Conservation (phyloP, 768 basidiomycete species). For the Steccherinum ochraceum region DNA sequence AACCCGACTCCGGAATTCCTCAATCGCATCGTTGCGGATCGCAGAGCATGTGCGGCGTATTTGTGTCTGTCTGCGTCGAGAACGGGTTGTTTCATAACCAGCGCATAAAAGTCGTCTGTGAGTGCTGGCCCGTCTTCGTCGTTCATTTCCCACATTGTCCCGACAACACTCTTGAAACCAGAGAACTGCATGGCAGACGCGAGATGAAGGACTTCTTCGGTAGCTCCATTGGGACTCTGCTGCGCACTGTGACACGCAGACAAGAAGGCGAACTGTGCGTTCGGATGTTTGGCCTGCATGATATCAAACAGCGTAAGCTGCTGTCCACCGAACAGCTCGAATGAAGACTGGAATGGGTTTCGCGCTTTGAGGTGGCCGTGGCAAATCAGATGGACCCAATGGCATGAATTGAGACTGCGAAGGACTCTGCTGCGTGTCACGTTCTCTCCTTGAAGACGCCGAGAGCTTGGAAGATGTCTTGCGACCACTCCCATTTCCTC, state of each 20-base stretch:
- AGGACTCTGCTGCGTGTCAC: slow-evolving; percentile 9
- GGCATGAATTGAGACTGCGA: slow-evolving; percentile 1
- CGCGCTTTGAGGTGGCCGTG: slow-evolving; percentile 18
- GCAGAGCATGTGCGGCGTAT: slow-evolving; percentile 3
- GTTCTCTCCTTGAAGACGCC: not conserved
- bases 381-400: slow-evolving; percentile 24
- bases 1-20: not conserved
- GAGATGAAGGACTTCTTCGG: slow-evolving; percentile 34
- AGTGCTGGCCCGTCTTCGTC: slow-evolving; percentile 31
- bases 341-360: slow-evolving; percentile 21
- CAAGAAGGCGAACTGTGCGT: slow-evolving; percentile 33
- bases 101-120: slow-evolving; percentile 25
- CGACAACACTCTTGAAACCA: slow-evolving; percentile 29
- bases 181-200: slow-evolving; percentile 34
- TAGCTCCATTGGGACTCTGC: slow-evolving; percentile 24
- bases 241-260: slow-evolving; percentile 39
- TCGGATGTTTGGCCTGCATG: slow-evolving; percentile 11
- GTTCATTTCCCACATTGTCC: slow-evolving; percentile 37
- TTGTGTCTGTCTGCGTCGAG: not conserved
- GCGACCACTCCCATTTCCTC: slow-evolving; percentile 4
- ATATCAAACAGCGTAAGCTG: slow-evolving; percentile 13
- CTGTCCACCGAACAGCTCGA: slow-evolving; percentile 20
- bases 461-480: not conserved
- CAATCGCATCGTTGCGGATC: not conserved
- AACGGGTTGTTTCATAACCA: not conserved